These are phyloP conservation scores for Erigeron philadelphicus DNA, from an alignment of 140 eudicot genomes.

Conservation along the genomic window DNA sequence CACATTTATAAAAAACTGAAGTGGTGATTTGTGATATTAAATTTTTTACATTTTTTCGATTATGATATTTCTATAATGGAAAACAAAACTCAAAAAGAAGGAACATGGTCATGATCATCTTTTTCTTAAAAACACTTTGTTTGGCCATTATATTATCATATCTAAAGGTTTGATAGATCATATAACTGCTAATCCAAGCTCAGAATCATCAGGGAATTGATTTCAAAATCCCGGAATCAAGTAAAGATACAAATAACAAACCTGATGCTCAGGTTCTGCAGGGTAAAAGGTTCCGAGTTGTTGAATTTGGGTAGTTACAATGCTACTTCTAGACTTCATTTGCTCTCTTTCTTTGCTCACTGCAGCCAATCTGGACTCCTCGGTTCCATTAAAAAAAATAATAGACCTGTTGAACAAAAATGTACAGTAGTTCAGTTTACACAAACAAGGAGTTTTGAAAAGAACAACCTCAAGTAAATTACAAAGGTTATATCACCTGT, in stretches of 20 bases:
- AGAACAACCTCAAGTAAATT: not conserved
- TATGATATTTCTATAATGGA: not conserved
- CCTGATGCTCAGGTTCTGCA: constrained; percentile 98
- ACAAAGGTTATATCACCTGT: constrained; percentile 49
- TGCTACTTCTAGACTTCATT: constrained; percentile 62
- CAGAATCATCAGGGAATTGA: not conserved
- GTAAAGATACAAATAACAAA: constrained; percentile 16
- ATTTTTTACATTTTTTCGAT: not conserved
- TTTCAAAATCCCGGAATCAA: no score
- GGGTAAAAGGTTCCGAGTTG: constrained; percentile 67
- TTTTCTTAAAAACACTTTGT: constrained; percentile 12
- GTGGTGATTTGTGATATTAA: not conserved
- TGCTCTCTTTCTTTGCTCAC: constrained; percentile 92
- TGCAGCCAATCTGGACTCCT: constrained; percentile 80
- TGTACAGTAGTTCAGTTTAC: constrained; percentile 3
- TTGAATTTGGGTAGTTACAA: constrained; percentile 86
- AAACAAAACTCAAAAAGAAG: no score
- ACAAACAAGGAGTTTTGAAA: not conserved
- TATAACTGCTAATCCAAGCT: not conserved
- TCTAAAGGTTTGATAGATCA: not conserved
- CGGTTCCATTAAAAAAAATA: constrained; percentile 80
- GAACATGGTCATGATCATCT: not conserved
- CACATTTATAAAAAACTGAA: not conserved
- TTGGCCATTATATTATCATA: constrained; percentile 5
- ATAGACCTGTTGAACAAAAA: constrained; percentile 61